phyloP scores from a whole-genome alignment of 2,329 filamentous ascomycete genomes.

The Xylariaceae sp. region DNA sequence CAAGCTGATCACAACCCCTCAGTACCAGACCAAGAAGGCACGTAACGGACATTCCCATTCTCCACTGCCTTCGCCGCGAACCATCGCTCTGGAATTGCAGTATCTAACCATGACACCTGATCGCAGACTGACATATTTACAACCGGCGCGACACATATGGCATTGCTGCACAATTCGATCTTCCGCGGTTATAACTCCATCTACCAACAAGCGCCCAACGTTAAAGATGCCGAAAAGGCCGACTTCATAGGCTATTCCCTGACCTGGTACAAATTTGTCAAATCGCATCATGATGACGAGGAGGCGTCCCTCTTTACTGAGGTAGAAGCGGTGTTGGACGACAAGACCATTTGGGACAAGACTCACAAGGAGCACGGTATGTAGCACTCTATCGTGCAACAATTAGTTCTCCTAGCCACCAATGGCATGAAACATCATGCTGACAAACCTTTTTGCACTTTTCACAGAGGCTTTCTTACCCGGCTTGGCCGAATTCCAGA shows the following conservation, averaged over 20 bases:
- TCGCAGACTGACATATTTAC: conserved; percentile 52
- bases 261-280: conserved; percentile 55
- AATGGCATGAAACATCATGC: background rate
- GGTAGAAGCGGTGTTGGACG: conserved; percentile 45
- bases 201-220: conserved; percentile 51
- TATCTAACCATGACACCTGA: background rate
- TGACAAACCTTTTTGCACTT: conserved; percentile 1
- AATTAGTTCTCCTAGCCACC: too few species aligned
- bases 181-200: conserved; percentile 61
- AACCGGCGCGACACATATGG: conserved; percentile 55
- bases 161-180: conserved; percentile 56
- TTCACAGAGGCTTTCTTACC: conserved; percentile 42
- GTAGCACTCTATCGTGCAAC: conserved; percentile 15
- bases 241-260: conserved; percentile 54
- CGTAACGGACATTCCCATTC: background rate
- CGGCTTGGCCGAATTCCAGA: conserved; percentile 46
- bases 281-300: conserved; percentile 56
- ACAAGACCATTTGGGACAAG: conserved; percentile 45
- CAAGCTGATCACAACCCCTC: conserved; percentile 48
- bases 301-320: conserved; percentile 51
- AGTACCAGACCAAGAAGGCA: conserved; percentile 48
- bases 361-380: conserved; percentile 52
- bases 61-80: background rate
- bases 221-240: conserved; percentile 45
- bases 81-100: background rate